These are phyloP conservation scores for Amylostereum chailletii DNA, from an alignment of 1,284 basidiomycete species.

Conservation along the genomic window DNA sequence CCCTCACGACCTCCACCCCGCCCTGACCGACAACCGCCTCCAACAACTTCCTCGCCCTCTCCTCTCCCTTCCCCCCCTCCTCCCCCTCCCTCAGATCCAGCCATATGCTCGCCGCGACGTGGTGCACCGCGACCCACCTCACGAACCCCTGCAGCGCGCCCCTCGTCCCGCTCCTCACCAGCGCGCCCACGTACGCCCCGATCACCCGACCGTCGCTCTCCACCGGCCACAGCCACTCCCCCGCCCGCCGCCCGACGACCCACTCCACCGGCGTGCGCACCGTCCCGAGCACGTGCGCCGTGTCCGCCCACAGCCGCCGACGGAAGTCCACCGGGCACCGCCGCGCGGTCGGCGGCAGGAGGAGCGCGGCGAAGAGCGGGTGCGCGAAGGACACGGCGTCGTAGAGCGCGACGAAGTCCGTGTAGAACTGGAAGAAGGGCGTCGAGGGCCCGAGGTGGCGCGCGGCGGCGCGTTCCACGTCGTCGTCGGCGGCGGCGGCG, in stretches of 20 bases:
- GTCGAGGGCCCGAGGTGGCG: constrained; percentile 58
- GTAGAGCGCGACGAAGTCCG: constrained; percentile 84
- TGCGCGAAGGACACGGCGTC: constrained; percentile 88
- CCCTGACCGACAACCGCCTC: constrained; percentile 45
- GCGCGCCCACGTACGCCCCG: constrained; percentile 45
- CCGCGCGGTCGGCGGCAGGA: constrained; percentile 75
- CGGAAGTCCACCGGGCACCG: constrained; percentile 80
- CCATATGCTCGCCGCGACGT: constrained; percentile 75
- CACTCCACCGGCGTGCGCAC: constrained; percentile 40
- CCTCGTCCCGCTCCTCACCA: constrained; percentile 28
- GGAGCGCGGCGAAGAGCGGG: constrained; percentile 62
- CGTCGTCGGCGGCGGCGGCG: constrained; percentile 11
- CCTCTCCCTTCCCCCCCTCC: constrained; percentile 21
- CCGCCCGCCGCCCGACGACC: constrained; percentile 38
- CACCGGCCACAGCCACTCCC: constrained; percentile 63
- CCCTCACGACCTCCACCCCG: constrained; percentile 33
- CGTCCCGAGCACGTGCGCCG: constrained; percentile 49
- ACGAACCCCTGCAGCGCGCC: constrained; percentile 51
- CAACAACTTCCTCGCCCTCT: constrained; percentile 40
- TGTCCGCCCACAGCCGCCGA: constrained; percentile 79
- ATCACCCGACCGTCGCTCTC: constrained; percentile 66
- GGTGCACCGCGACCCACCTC: constrained; percentile 68
- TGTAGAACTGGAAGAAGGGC: constrained; percentile 93
- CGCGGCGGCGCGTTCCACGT: constrained; percentile 52
- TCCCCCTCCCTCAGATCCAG: constrained; percentile 32